Conservation (phyloP, 495 filamentous ascomycete species). For the Mytilinidion resinicola region DNA sequence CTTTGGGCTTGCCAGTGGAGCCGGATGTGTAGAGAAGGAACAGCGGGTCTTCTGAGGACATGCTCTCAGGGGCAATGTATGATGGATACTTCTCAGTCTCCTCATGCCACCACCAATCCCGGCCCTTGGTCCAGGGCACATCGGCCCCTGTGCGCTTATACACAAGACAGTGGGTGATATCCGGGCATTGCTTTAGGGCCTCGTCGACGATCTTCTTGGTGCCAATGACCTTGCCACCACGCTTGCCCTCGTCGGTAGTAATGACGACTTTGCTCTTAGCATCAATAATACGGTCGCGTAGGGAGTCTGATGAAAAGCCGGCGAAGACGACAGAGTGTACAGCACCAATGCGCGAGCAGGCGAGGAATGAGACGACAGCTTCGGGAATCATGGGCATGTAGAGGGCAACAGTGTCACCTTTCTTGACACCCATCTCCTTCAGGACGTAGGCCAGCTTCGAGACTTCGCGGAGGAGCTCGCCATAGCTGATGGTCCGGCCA, state of each 20-base stretch:
- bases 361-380: slow-evolving; percentile 84
- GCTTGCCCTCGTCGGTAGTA: slow-evolving; percentile 94
- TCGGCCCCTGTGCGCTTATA: slow-evolving; percentile 95
- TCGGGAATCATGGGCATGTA: slow-evolving; percentile 99
- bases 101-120: slow-evolving; percentile 98
- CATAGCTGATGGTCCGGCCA: slow-evolving; percentile 85
- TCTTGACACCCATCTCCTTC: slow-evolving; percentile 91
- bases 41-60: slow-evolving; percentile 91
- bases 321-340: slow-evolving; percentile 98
- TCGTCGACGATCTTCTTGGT: slow-evolving; percentile 99
- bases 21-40: slow-evolving; percentile 98
- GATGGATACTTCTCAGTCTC: slow-evolving; percentile 91
- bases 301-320: slow-evolving; percentile 94
- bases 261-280: slow-evolving; percentile 87
- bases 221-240: slow-evolving; percentile 93
- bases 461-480: slow-evolving; percentile 89
- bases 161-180: slow-evolving; percentile 77
- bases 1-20: slow-evolving; percentile 97
- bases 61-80: slow-evolving; percentile 78
- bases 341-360: slow-evolving; percentile 86
- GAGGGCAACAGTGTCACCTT: slow-evolving; percentile 94
- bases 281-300: slow-evolving; percentile 92
- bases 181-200: slow-evolving; percentile 93
- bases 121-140: slow-evolving; percentile 79
- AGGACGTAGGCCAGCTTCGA: slow-evolving; percentile 78